Evolutionary conservation across 2,329 filamentous ascomycete genomes (phyloP), one percentile per base, ranked within the genome.

Genomic region (Macroventuria anomochaeta): DNA sequence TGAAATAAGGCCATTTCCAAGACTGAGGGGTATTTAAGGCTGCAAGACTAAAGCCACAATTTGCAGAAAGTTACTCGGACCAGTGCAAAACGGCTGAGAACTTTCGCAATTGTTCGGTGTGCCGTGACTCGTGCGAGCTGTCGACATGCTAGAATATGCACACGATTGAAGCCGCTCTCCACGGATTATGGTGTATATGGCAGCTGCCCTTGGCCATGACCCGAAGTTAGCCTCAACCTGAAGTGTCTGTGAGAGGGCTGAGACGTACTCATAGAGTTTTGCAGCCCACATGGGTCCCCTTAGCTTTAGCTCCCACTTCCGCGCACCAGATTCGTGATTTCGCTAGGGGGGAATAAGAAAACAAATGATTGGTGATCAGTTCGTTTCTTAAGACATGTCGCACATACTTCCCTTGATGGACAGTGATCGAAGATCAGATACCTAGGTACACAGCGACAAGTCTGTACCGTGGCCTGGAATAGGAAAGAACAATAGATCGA

Each of bases 221-320:
- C 13, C 5, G 17, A 34, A 23, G 34, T 46, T 46, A 49, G 51
- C n/a, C 11, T 38, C 7, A 23, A n/a, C 5, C 13, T 17, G n/a
- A 13, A 13, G n/a, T n/a, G 10, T 26, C 15, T 20, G 20, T n/a
- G 32, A 20, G 20, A 8, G n/a, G 13, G 31, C 4, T 42, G 31
- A 15, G 33, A 40, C 23, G 12, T 38, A 32, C 43, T 33, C 7
- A 13, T 52, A 58, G 15, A 34, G 39, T 56, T 56, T 42, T 29
- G 12, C 7, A 41, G 28, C 32, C 15, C 36, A 47, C 38, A 40
- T 43, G 17, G 46, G 28, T 48, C 34, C 42, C 29, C 7, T 34
- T 56, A 47, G 55, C 46, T n/a, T 38, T 32, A 18, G 29, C 23
- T 43, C 33, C 48, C 55, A 52, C 46, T 55, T 53, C 55, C 52